Evolutionary conservation across 352 stramenopile genomes (phyloP), one percentile per base, ranked within the genome.

Genomic region (Phytopythium cucurbitacearum): DNA sequence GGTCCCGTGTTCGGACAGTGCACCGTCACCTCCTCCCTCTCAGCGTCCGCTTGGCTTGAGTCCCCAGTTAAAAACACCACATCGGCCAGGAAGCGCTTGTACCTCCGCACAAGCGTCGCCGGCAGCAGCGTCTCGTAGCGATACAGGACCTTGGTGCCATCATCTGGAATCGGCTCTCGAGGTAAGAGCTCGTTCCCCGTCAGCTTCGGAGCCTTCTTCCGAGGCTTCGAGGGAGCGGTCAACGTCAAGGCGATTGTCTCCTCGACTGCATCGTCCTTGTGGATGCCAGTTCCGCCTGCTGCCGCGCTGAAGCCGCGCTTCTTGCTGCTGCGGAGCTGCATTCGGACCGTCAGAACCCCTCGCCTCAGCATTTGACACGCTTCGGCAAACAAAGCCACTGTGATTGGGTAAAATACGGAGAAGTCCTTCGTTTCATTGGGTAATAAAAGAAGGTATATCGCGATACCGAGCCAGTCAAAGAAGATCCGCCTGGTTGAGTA

Each of bases 21-120:
- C 36, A 94, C 70, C n/a, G 84, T 94, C 40, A 86, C 58, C 21
- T 80, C 54, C 10, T 43, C 37, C n/a, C 58, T 62, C 0, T 11
- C 16, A 40, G 33, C 52, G 37, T 60, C 45, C 44, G 21, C 21
- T 28, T 28, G 21, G 21, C 21, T 28, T 2, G 21, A 28, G 21
- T 28, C 21, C 21, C 42, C 33, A 11, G 40, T n/a, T 5, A 71
- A 34, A 13, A 94, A 66, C 64, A 91, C 74, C 5, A 94, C 71
- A 36, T 94, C 84, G 4, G 84, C 81, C 12, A 94, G 65, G 55
- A 94, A 94, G 7, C 84, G 76, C 54, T 94, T 94, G 76, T 94
- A 94, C 32, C 84, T 79, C 38, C 76, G 65, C 47, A 92, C 44
- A 13, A 92, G 57, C 3, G 75, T 60, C 4, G 73, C 84, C 7